Evolutionary conservation across 495 filamentous ascomycete genomes (phyloP).

Genomic region (Jackrogersella multiformis): DNA sequence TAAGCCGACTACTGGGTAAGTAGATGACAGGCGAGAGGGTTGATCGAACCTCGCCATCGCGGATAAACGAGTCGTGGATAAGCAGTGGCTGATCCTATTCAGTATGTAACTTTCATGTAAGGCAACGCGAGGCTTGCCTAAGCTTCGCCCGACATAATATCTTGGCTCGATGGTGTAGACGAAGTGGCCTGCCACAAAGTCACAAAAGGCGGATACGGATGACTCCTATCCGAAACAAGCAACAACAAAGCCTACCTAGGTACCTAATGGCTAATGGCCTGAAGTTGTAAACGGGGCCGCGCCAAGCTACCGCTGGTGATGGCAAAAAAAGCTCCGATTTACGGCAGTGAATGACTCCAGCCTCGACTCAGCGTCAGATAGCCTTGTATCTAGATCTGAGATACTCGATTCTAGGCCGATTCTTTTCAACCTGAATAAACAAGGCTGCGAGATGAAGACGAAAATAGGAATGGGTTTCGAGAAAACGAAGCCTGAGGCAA

Average conservation of each 20-base stretch:
- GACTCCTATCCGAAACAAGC: slow-evolving; percentile 42
- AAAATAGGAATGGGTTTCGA: slow-evolving; percentile 21
- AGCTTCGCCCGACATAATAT: slow-evolving; percentile 28
- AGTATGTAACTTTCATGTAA: slow-evolving; percentile 4
- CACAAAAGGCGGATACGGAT: slow-evolving; percentile 35
- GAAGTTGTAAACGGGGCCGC: slow-evolving; percentile 14
- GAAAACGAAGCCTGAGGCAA: slow-evolving; percentile 17
- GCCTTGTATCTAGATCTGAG: background rate
- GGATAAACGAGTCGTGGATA: background rate
- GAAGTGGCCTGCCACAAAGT: slow-evolving; percentile 20
- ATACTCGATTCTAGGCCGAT: background rate
- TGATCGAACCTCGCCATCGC: slow-evolving; percentile 3
- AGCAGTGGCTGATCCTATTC: slow-evolving; percentile 21
- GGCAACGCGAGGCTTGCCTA: slow-evolving; percentile 20
- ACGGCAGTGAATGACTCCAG: slow-evolving; percentile 25
- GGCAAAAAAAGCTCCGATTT: slow-evolving; percentile 27
- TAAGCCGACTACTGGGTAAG: no score
- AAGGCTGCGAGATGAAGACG: slow-evolving; percentile 23
- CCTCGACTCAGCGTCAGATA: slow-evolving; percentile 16
- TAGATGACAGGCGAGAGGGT: background rate
- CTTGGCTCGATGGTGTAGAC: slow-evolving; percentile 19
- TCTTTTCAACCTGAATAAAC: slow-evolving; percentile 11
- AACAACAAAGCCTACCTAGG: slow-evolving; percentile 14
- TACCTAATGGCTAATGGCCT: background rate
- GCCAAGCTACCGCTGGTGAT: slow-evolving; percentile 19